Conservation (phyloP, 1,139 yeast genomes). For the Candida sp. region DNA sequence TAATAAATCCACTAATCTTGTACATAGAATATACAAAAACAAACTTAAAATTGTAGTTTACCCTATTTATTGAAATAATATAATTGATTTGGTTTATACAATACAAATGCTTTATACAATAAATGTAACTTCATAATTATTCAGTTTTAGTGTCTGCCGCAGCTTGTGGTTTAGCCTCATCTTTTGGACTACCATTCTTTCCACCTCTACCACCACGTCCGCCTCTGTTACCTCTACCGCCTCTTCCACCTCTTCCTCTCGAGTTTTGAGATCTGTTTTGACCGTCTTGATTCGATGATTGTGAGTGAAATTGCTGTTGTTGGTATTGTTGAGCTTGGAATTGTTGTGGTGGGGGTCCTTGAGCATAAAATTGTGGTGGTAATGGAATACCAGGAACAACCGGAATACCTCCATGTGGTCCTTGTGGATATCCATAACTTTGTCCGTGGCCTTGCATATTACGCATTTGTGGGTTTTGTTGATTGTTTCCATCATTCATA, state of each 20-base stretch:
- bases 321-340: slow-evolving; percentile 2
- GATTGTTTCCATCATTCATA: slow-evolving; percentile 32
- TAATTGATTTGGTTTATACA: too few relatives aligned
- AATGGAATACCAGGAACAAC: slow-evolving; percentile 22
- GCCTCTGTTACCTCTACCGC: slow-evolving; percentile 5
- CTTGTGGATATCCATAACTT: slow-evolving; percentile 9
- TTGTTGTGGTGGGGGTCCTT: slow-evolving; percentile 10
- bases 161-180: background rate
- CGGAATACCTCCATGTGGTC: slow-evolving; percentile 9
- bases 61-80: too few relatives aligned
- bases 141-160: background rate
- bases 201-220: slow-evolving; percentile 23
- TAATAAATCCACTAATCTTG: background rate
- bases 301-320: background rate
- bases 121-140: background rate
- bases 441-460: slow-evolving; percentile 19
- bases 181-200: background rate
- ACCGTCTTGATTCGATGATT: slow-evolving; percentile 5
- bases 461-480: slow-evolving; percentile 17
- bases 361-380: slow-evolving; percentile 31
- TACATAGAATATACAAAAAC: background rate
- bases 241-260: slow-evolving; percentile 18
- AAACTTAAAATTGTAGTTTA: too few relatives aligned
- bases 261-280: slow-evolving; percentile 3
- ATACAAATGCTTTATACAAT: background rate